phyloP scores from a whole-genome alignment of 1,139 yeast genomes.

The Pichia sp. region DNA sequence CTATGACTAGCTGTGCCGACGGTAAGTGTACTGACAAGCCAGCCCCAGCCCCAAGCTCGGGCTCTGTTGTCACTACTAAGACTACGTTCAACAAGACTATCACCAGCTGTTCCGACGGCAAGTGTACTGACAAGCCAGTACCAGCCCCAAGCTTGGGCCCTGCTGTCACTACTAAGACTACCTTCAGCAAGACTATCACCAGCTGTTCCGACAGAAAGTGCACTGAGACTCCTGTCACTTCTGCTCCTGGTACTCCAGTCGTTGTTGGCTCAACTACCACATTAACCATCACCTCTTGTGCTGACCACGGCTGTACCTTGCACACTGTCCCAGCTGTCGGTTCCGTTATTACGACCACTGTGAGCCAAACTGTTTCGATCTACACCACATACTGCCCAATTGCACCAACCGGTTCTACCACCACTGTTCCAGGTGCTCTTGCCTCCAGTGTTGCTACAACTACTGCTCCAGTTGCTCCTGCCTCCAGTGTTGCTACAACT shows the following conservation, averaged over 20 bases:
- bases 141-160: not conserved
- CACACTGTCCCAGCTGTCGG: conserved; percentile 7
- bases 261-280: conserved; percentile 8
- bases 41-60: not conserved
- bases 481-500: no score
- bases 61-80: not conserved
- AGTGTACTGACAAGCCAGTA: not conserved
- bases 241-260: not conserved
- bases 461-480: no score
- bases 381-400: conserved; percentile 13
- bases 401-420: no score
- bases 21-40: not conserved
- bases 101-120: conserved; percentile 8
- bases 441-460: no score
- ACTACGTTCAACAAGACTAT: not conserved
- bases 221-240: conserved; percentile 2
- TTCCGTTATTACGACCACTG: conserved; percentile 9
- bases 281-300: conserved; percentile 19
- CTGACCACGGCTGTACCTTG: conserved; percentile 22
- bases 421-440: no score
- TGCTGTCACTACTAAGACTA: not conserved
- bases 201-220: not conserved
- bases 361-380: conserved; percentile 4
- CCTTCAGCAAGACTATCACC: not conserved
- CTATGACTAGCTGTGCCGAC: conserved; percentile 8